Evolutionary conservation across 2,329 filamentous ascomycete species (phyloP).

Genomic region (Aspergillus eucalypticola): DNA sequence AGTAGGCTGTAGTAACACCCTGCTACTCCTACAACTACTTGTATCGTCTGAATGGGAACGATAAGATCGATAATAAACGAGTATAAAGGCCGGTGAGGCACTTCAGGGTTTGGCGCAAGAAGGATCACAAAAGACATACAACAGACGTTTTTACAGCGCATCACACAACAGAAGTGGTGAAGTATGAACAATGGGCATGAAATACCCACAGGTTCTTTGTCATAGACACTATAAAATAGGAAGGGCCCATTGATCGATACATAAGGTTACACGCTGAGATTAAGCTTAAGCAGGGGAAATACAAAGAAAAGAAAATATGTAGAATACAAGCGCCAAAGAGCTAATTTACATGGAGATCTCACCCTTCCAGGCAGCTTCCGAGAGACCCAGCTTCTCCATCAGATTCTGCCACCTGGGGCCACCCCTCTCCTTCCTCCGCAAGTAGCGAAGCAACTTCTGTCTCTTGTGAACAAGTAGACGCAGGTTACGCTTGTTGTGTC

Average conservation of each 20-base stretch:
- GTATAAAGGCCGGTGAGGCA: too few relatives aligned
- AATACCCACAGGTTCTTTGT: neutral
- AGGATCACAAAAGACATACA: too few relatives aligned
- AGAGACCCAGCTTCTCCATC: conserved; percentile 79
- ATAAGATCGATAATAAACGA: too few relatives aligned
- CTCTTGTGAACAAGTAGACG: conserved; percentile 81
- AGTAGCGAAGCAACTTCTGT: conserved; percentile 84
- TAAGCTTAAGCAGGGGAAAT: conserved; percentile 11
- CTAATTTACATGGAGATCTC: conserved; percentile 72
- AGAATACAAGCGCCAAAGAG: conserved; percentile 18
- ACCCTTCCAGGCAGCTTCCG: conserved; percentile 83
- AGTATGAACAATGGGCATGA: neutral
- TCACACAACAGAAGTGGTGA: neutral
- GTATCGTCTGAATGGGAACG: too few relatives aligned
- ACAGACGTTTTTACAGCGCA: neutral
- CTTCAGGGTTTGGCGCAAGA: too few relatives aligned
- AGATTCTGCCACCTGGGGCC: conserved; percentile 87
- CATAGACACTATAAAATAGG: neutral
- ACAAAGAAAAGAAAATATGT: conserved; percentile 5
- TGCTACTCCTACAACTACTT: too few relatives aligned
- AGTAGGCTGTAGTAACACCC: too few relatives aligned
- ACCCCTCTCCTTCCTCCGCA: conserved; percentile 86
- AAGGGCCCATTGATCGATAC: too few relatives aligned
- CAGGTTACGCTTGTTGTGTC: conserved; percentile 90
- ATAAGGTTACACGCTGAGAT: conserved; percentile 22